Evolutionary conservation across 495 filamentous ascomycete genomes (phyloP), one percentile per base, ranked within the genome.

Genomic region (Pseudoneurospora amorphoporcata): DNA sequence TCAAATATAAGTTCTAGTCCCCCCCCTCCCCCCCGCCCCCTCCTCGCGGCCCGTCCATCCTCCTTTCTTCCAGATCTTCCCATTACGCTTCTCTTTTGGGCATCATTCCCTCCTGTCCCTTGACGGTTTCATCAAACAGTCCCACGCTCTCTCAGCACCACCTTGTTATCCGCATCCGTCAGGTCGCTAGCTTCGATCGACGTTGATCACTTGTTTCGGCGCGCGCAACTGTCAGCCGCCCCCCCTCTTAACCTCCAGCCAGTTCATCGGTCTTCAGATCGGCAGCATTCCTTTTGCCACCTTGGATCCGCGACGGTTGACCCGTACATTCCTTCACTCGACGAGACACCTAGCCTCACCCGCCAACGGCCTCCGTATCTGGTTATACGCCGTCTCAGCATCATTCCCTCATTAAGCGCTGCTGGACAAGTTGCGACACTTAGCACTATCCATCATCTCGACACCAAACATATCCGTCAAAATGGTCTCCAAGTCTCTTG

Each of bases 141-240:
- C 53, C 53, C 53, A 65, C 53, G 53, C 53, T 65, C 53, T 35
- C 53, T 37, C 53, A 65, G 53, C 53, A 65, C 53, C 53, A 69
- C 73, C 72, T 72, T 70, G 70, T 77, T 79, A 68, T 68, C 70
- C 37, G n/a, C 19, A 68, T 68, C 70, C 39, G 70, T 43, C 72
- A 41, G 80, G 81, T 82, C 76, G 82, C 83, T 77, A 85, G 81
- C 76, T 76, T 81, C 81, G 80, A 82, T 73, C 78, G 75, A 76
- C 39, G 45, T 47, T 72, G 70, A 70, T 68, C 71, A 71, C 70
- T 40, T 69, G 72, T 70, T 61, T 4, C 47, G 47, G 47, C 23
- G 23, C 47, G 47, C 47, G 47, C 74, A 74, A 77, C 73, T 71
- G 72, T 78, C 74, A 71, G 58, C 68, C 70, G 71, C 68, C 72